A percentile compares a stretch with the other conserved stretches of the same genome.
These are phyloP conservation scores for Chytriomyces hyalinus DNA, from an alignment of 192 early-diverging fungal species.

Conservation along the genomic window DNA sequence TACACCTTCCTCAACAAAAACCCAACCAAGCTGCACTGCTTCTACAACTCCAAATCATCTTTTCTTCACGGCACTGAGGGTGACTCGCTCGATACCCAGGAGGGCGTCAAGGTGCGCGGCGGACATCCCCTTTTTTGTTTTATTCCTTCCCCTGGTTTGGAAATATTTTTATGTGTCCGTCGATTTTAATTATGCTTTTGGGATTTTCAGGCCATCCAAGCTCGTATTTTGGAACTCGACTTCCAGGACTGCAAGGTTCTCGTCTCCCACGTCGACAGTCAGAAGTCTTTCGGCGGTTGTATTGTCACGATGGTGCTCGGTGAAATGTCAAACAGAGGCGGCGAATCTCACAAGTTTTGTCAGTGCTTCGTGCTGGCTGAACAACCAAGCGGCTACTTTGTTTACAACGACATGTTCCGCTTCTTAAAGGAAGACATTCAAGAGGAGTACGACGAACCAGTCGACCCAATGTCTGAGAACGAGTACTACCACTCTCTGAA, in stretches of 20 bases:
- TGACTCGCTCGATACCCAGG: slow-evolving; percentile 63
- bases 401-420: slow-evolving; percentile 93
- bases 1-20: slow-evolving; percentile 90
- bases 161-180: too few relatives aligned
- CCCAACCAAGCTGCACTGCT: slow-evolving; percentile 78
- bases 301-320: slow-evolving; percentile 92
- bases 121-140: too few relatives aligned
- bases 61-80: slow-evolving; percentile 87
- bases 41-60: slow-evolving; percentile 86
- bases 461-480: slow-evolving; percentile 31
- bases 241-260: slow-evolving; percentile 88
- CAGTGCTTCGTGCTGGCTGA: slow-evolving; percentile 92
- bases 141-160: too few relatives aligned
- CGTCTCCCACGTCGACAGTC: slow-evolving; percentile 85
- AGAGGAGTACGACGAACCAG: slow-evolving; percentile 58
- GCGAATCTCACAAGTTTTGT: slow-evolving; percentile 81
- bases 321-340: slow-evolving; percentile 85
- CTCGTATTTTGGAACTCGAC: slow-evolving; percentile 73
- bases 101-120: slow-evolving; percentile 70
- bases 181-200: too few relatives aligned
- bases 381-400: slow-evolving; percentile 90
- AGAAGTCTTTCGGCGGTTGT: slow-evolving; percentile 73
- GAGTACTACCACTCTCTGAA: slow-evolving; percentile 13
- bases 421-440: slow-evolving; percentile 89
- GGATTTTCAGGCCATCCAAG: slow-evolving; percentile 74